Conservation (phyloP, 805 yeast genomes). For the Phaffomyces antillensis region DNA sequence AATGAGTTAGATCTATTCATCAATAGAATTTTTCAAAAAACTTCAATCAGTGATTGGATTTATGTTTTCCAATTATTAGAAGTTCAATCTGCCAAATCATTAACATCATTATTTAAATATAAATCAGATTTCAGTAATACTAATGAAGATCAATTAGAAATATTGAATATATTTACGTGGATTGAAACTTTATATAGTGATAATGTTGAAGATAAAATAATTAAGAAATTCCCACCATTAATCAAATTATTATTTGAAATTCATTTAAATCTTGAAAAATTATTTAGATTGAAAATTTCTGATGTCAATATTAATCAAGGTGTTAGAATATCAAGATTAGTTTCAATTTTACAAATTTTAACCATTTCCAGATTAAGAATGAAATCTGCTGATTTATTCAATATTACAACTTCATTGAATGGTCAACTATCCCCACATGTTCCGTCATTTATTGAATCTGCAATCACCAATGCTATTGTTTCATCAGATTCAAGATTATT, state of each 20-base stretch:
- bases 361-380: conserved; percentile 64
- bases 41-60: conserved; percentile 72
- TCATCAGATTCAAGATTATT: conserved; percentile 76
- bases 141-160: conserved; percentile 46
- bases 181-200: conserved; percentile 49
- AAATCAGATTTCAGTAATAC: conserved; percentile 29
- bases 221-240: conserved; percentile 57
- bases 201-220: conserved; percentile 33
- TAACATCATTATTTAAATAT: conserved; percentile 49
- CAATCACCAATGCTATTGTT: conserved; percentile 63
- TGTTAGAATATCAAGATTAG: conserved; percentile 63
- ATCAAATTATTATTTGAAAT: conserved; percentile 59
- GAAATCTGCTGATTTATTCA: conserved; percentile 43
- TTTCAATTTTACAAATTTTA: conserved; percentile 55
- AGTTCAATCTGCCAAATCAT: conserved; percentile 50
- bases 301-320: conserved; percentile 52
- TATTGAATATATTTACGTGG: conserved; percentile 69
- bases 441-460: conserved; percentile 83
- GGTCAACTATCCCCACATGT: conserved; percentile 39
- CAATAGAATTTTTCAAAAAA: conserved; percentile 46
- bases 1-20: conserved; percentile 57
- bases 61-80: conserved; percentile 68
- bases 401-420: conserved; percentile 8
- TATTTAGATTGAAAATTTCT: conserved; percentile 55
- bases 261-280: conserved; percentile 59